These are phyloP conservation scores for Fragosphaeria purpurea DNA, from an alignment of 2,329 filamentous ascomycete species.

Conservation along the genomic window DNA sequence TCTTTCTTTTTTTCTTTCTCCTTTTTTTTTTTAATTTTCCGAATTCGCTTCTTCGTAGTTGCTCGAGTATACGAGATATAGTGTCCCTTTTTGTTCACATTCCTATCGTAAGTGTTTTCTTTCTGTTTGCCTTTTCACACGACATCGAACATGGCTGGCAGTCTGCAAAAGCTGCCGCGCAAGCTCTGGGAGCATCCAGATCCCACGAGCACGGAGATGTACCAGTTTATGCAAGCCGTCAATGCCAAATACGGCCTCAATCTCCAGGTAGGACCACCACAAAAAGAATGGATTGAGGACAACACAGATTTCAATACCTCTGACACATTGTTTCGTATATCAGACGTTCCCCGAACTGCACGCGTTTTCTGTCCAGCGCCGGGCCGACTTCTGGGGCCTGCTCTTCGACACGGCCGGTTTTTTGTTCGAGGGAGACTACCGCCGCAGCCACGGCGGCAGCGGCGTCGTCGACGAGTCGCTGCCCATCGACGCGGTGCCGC, in stretches of 20 bases:
- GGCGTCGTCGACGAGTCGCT: slow-evolving; percentile 57
- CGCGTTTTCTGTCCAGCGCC: slow-evolving; percentile 53
- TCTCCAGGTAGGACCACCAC: slow-evolving; percentile 39
- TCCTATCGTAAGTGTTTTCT: no score
- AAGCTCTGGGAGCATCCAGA: slow-evolving; percentile 61
- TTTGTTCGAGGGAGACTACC: slow-evolving; percentile 53
- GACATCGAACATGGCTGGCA: slow-evolving; percentile 5
- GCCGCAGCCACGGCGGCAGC: slow-evolving; percentile 11
- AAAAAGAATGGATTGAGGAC: no score
- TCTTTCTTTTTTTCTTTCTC: neutral
- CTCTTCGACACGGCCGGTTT: slow-evolving; percentile 50
- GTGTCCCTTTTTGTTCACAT: no score
- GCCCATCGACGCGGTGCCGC: slow-evolving; percentile 61
- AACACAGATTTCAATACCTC: no score
- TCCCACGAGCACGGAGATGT: slow-evolving; percentile 54
- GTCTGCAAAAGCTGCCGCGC: slow-evolving; percentile 28
- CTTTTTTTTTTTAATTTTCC: neutral
- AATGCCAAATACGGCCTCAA: slow-evolving; percentile 47
- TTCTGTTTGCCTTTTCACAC: no score
- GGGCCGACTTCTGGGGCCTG: slow-evolving; percentile 55
- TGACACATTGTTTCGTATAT: no score
- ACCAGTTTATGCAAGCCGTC: slow-evolving; percentile 53
- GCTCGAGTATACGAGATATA: no score
- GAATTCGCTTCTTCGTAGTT: no score
- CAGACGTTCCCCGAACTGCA: slow-evolving; percentile 62